These are phyloP conservation scores for Fusarium goolgardi DNA, from an alignment of 2,329 filamentous ascomycete genomes.

Conservation along the genomic window DNA sequence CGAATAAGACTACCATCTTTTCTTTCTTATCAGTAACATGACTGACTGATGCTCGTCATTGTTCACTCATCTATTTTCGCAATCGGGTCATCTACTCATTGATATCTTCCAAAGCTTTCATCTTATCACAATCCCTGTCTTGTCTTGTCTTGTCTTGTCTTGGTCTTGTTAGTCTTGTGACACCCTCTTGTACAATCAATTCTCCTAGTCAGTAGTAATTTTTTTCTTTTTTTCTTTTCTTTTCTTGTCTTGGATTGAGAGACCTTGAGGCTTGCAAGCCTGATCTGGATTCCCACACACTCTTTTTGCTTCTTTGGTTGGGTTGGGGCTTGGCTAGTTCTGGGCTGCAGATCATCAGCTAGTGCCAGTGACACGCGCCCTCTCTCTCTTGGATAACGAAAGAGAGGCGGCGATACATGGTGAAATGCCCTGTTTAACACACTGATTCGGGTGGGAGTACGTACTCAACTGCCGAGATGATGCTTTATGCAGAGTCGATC, in stretches of 20 bases:
- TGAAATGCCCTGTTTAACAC: neutral
- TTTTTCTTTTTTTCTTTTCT: no score
- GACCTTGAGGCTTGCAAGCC: neutral
- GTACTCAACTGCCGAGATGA: conserved; percentile 30
- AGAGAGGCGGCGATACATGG: neutral
- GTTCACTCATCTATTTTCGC: neutral
- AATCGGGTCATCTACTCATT: neutral
- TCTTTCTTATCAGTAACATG: neutral
- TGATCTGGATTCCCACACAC: conserved; percentile 2
- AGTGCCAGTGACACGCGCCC: conserved; percentile 11
- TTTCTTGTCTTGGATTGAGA: neutral
- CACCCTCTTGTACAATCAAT: neutral
- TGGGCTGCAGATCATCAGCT: conserved; percentile 22
- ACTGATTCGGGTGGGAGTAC: neutral
- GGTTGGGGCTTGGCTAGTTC: neutral
- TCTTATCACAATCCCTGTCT: neutral
- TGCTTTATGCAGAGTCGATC: conserved; percentile 19
- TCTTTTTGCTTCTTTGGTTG: neutral
- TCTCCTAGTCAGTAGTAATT: neutral
- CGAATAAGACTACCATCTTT: neutral
- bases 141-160: neutral
- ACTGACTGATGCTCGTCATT: conserved; percentile 22
- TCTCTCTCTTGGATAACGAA: neutral
- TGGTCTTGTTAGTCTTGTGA: conserved; percentile 3
- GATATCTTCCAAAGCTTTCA: conserved; percentile 24